phyloP scores from a whole-genome alignment of 164 flowering plant genomes.

The Vitis rotundifolia region DNA sequence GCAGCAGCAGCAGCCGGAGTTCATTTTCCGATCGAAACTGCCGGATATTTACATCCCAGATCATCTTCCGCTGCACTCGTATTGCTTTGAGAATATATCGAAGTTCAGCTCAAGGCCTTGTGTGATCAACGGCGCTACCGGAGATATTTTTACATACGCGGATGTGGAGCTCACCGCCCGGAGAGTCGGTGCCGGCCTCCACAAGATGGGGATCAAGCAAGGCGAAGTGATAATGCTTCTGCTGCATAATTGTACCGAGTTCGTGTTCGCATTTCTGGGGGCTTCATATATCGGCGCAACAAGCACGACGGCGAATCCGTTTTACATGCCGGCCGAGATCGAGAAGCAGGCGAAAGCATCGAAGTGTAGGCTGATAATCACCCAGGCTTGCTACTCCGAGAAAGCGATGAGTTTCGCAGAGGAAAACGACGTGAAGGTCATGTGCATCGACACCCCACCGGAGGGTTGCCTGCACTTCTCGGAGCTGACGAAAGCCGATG shows the following conservation, averaged over 20 bases:
- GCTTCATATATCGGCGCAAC: constrained; percentile 74
- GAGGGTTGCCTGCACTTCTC: constrained; percentile 55
- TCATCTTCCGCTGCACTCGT: constrained; percentile 73
- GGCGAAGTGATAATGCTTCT: constrained; percentile 78
- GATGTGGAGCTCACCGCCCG: constrained; percentile 66
- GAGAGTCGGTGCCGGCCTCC: constrained; percentile 65
- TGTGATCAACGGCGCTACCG: constrained; percentile 69
- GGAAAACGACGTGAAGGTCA: constrained; percentile 38
- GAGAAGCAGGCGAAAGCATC: constrained; percentile 68
- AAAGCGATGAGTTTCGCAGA: constrained; percentile 45
- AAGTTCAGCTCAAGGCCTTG: constrained; percentile 54
- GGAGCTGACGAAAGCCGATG: constrained; percentile 51
- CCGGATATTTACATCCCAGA: constrained; percentile 83
- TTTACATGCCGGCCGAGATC: constrained; percentile 70
- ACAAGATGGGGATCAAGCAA: constrained; percentile 52
- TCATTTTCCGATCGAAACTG: constrained; percentile 79
- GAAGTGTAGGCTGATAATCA: constrained; percentile 49
- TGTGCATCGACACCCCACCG: constrained; percentile 49
- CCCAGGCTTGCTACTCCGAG: constrained; percentile 48
- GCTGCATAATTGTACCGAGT: constrained; percentile 79
- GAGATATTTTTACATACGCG: constrained; percentile 45
- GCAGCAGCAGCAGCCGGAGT: constrained; percentile 24
- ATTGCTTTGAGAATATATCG: constrained; percentile 75
- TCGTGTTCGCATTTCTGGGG: constrained; percentile 78
- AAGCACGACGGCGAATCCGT: constrained; percentile 82